Percentiles rank a stretch among this genome's conserved stretches.
phyloP scores from a whole-genome alignment of 1,284 basidiomycete genomes.

The Naganishia albida region DNA sequence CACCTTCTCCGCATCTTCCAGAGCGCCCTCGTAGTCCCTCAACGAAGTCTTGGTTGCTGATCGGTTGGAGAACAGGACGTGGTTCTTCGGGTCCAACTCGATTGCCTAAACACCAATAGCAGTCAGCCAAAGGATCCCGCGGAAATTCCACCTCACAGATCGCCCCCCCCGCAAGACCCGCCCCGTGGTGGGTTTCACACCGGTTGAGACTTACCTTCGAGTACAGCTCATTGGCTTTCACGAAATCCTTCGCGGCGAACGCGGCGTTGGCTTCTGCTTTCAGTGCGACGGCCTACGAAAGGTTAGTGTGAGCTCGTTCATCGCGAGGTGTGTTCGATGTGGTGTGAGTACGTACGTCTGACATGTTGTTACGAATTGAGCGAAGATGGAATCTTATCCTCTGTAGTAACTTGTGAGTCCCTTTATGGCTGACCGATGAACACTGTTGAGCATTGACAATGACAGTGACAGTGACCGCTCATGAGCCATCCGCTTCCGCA shows the following conservation, averaged over 20 bases:
- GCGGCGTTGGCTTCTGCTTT: constrained; percentile 96
- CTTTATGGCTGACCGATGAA: too few species aligned
- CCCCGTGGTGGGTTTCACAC: too few species aligned
- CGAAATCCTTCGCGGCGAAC: constrained; percentile 89
- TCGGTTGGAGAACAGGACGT: constrained; percentile 90
- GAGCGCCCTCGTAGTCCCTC: constrained; percentile 72
- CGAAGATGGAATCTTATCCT: neutral
- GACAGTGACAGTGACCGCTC: too few species aligned
- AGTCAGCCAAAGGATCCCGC: constrained; percentile 2
- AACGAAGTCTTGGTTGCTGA: constrained; percentile 86
- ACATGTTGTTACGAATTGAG: too few species aligned
- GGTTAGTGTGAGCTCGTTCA: too few species aligned
- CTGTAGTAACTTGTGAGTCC: neutral
- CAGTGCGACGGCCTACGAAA: constrained; percentile 59
- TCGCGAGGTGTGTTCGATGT: constrained; percentile 22
- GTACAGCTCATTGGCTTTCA: constrained; percentile 78
- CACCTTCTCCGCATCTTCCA: constrained; percentile 89
- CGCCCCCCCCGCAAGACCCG: too few species aligned
- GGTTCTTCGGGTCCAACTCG: constrained; percentile 75
- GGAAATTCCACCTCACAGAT: too few species aligned
- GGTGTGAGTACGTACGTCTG: neutral
- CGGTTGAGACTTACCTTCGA: constrained; percentile 61
- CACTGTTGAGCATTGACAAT: too few species aligned
- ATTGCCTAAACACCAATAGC: constrained; percentile 61
- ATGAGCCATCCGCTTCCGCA: constrained; percentile 5